Percentiles rank a stretch among this genome's conserved stretches.
Evolutionary conservation across 148 eudicot species (phyloP).

Genomic region (Silene latifolia): DNA sequence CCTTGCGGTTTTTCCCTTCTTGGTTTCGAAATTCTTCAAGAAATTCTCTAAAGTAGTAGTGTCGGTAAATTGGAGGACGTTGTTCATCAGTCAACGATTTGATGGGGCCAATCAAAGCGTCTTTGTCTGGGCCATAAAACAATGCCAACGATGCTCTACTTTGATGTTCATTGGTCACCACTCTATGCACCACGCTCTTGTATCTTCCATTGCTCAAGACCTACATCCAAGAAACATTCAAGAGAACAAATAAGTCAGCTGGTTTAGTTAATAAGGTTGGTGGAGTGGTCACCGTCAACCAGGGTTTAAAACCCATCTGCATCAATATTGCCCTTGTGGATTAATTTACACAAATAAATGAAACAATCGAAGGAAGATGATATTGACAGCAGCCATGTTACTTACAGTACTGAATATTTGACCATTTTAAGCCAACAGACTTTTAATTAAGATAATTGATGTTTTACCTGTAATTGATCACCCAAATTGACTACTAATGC

Average conservation of each 20-base stretch:
- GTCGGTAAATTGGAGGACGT: slow-evolving; percentile 16
- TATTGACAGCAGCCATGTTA: too few species aligned
- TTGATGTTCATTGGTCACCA: slow-evolving; percentile 17
- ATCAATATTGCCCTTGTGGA: too few species aligned
- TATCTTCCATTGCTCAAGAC: slow-evolving; percentile 30
- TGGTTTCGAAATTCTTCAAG: slow-evolving; percentile 22
- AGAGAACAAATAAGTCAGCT: too few species aligned
- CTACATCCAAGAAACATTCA: slow-evolving; percentile 8
- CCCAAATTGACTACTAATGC: slow-evolving; percentile 45
- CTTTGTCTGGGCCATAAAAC: slow-evolving; percentile 29
- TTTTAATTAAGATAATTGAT: too few species aligned
- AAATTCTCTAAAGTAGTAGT: slow-evolving; percentile 23
- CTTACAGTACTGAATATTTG: too few species aligned
- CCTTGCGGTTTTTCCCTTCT: slow-evolving; percentile 18
- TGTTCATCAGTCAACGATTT: slow-evolving; percentile 21
- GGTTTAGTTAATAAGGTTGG: too few species aligned
- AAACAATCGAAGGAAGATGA: too few species aligned
- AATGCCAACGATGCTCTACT: slow-evolving; percentile 22
- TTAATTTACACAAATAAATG: too few species aligned
- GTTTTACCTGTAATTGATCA: slow-evolving; percentile 32
- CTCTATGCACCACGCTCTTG: slow-evolving; percentile 30
- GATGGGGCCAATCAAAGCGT: slow-evolving; percentile 15
- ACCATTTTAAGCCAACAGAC: neutral
- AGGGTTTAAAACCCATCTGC: too few species aligned
- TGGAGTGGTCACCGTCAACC: too few species aligned